A percentile compares a stretch with the other conserved stretches of the same genome.
phyloP scores from a whole-genome alignment of 2,329 filamentous ascomycete genomes.

The Diplodia corticola region DNA sequence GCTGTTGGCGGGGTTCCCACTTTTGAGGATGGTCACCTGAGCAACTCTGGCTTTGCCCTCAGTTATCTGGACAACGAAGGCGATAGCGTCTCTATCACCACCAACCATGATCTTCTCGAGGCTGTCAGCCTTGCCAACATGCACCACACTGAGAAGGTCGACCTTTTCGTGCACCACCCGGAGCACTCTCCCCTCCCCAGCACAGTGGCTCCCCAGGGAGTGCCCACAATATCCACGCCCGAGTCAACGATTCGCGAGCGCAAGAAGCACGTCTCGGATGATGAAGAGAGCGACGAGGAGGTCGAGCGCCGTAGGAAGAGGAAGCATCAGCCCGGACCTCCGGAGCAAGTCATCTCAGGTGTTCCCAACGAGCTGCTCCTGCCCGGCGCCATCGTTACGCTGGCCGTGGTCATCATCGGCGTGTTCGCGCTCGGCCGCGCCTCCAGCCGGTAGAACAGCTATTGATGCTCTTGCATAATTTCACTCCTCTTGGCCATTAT shows the following conservation, averaged over 20 bases:
- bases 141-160: slow-evolving; percentile 83
- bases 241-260: slow-evolving; percentile 51
- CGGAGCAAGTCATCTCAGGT: slow-evolving; percentile 79
- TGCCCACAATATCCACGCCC: slow-evolving; percentile 52
- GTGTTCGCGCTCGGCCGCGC: slow-evolving; percentile 85
- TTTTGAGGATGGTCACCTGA: slow-evolving; percentile 77
- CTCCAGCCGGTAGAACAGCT: slow-evolving; percentile 45
- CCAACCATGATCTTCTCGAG: slow-evolving; percentile 88
- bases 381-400: slow-evolving; percentile 90
- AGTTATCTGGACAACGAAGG: slow-evolving; percentile 97
- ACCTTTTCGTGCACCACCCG: slow-evolving; percentile 94
- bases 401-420: slow-evolving; percentile 89
- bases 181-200: slow-evolving; percentile 78
- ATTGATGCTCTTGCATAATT: background rate
- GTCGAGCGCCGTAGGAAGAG: slow-evolving; percentile 43
- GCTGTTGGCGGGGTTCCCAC: slow-evolving; percentile 77
- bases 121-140: slow-evolving; percentile 82
- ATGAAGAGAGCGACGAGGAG: slow-evolving; percentile 60
- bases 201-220: slow-evolving; percentile 58
- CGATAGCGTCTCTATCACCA: slow-evolving; percentile 94
- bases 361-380: slow-evolving; percentile 92
- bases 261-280: slow-evolving; percentile 47
- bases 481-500: background rate
- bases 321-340: slow-evolving; percentile 47
- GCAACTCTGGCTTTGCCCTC: slow-evolving; percentile 78